These are phyloP conservation scores for Ramularia endophylla DNA, from an alignment of 2,329 filamentous ascomycete species.

Conservation along the genomic window DNA sequence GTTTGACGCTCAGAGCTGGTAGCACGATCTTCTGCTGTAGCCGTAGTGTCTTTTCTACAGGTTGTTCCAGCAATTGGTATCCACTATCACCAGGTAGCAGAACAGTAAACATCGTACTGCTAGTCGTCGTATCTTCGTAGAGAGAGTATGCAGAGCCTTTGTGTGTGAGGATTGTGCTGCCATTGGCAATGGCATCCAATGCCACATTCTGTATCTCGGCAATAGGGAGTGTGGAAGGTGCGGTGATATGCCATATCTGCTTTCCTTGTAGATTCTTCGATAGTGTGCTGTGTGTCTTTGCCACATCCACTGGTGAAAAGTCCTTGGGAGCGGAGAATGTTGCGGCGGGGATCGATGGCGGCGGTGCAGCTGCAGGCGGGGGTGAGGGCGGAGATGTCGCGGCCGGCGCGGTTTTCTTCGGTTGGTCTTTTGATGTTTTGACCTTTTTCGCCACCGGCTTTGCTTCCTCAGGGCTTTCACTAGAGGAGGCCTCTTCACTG, in stretches of 20 bases:
- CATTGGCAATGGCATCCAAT: constrained; percentile 51
- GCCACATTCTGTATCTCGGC: constrained; percentile 60
- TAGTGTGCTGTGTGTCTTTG: constrained; percentile 45
- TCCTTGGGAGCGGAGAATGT: constrained; percentile 34
- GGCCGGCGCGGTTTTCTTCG: too few relatives aligned
- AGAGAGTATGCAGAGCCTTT: constrained; percentile 55
- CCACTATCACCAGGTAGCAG: constrained; percentile 20
- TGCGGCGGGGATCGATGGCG: constrained; percentile 12
- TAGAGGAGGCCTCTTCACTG: constrained; percentile 10
- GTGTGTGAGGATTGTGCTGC: constrained; percentile 54
- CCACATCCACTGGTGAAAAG: constrained; percentile 47
- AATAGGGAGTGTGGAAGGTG: constrained; percentile 63
- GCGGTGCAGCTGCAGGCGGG: not conserved
- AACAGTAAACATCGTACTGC: constrained; percentile 16
- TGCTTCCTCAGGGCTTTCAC: constrained; percentile 7
- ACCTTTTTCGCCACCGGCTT: constrained; percentile 11
- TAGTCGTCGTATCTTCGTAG: constrained; percentile 8
- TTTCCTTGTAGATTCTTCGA: constrained; percentile 55
- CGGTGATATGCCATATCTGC: constrained; percentile 76
- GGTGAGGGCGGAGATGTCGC: constrained; percentile 3
- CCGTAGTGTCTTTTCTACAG: constrained; percentile 57
- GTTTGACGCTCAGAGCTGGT: constrained; percentile 36
- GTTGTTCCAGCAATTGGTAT: constrained; percentile 35
- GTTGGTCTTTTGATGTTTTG: constrained; percentile 9
- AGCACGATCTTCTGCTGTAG: constrained; percentile 59